Base-by-base conservation (phyloP, 257 asterid species). In the Nicotiana paniculata region DNA sequence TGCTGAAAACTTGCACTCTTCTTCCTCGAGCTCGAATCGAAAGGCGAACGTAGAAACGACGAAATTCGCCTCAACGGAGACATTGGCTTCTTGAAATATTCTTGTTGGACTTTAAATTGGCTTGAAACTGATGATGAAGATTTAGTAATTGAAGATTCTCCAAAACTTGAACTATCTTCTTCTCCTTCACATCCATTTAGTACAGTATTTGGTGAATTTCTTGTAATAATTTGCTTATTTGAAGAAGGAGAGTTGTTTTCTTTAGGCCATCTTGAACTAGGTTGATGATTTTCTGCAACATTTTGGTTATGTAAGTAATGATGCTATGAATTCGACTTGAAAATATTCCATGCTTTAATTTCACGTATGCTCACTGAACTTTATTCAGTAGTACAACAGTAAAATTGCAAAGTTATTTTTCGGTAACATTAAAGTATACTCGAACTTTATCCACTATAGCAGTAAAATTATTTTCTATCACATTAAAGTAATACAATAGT, bases 181-280 rank as follows among this genome's bases (percentile, higher is more conserved):
- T 84, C 93, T 33, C 84, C 86, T 86, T 90, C 92, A 21, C 85
- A 86, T 0, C 86, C 83, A 61, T 86, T 89, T 17, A 92, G 86
- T 82, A 93, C 97, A 17, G 94, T 86, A 37, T 81, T 90, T 59
- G 98, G 98, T 3, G 98, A 93, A 59, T 46, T 28, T 17, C 32
- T 12, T 21, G 74, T 35, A 21, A 85, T 59, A 12, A 76, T 68
- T 12, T 75, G 86, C n/a, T 79, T 89, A 35, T 88, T 91, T 12
- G 95, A 90, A 4, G 91, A 89, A 87, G 86, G 86, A n/a, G 92
- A 86, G 63, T 87, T 89, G 37, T 83, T 90, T 35, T 86, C 93
- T 17, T 35, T 61, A 37, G 93, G 84, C 91, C 93, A 85, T 39
- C 86, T 80, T 83, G 85, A 59, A 85, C 86, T 84, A 39, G 89